Evolutionary conservation across 2,329 filamentous ascomycete genomes (phyloP).

Genomic region (Tolypocladium ophioglossoides): DNA sequence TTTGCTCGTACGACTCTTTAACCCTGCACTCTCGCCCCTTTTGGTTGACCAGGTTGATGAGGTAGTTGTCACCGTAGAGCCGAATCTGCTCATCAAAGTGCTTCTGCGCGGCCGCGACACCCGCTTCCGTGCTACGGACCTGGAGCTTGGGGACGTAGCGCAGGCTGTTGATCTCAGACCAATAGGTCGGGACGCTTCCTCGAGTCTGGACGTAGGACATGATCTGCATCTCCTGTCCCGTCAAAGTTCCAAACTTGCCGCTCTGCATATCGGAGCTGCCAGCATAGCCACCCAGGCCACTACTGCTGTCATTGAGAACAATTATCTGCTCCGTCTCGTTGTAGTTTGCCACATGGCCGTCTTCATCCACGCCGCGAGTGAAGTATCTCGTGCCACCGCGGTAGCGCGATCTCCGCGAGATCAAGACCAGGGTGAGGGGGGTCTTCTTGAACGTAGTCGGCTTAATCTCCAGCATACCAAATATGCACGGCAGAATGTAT

Average conservation of each 20-base stretch:
- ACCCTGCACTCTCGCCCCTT: constrained; percentile 82
- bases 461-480: constrained; percentile 87
- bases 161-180: constrained; percentile 91
- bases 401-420: constrained; percentile 80
- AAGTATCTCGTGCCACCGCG: constrained; percentile 90
- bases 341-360: constrained; percentile 95
- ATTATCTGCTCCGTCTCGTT: constrained; percentile 96
- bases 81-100: constrained; percentile 93
- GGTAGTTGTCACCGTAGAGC: constrained; percentile 90
- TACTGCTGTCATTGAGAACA: constrained; percentile 72
- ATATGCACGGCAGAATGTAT: constrained; percentile 91
- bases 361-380: constrained; percentile 83
- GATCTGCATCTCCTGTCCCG: constrained; percentile 71
- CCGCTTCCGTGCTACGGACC: constrained; percentile 73
- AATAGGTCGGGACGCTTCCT: constrained; percentile 91
- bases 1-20: constrained; percentile 88
- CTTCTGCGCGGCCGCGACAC: constrained; percentile 64
- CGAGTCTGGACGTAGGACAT: constrained; percentile 93
- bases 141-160: constrained; percentile 87
- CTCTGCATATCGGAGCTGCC: constrained; percentile 68
- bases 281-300: constrained; percentile 69
- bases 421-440: constrained; percentile 73
- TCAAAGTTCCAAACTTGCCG: constrained; percentile 48
- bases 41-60: constrained; percentile 96
- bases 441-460: constrained; percentile 78